Conservation (phyloP, 2,329 filamentous ascomycete genomes). For the Aspergillus bombycis region DNA sequence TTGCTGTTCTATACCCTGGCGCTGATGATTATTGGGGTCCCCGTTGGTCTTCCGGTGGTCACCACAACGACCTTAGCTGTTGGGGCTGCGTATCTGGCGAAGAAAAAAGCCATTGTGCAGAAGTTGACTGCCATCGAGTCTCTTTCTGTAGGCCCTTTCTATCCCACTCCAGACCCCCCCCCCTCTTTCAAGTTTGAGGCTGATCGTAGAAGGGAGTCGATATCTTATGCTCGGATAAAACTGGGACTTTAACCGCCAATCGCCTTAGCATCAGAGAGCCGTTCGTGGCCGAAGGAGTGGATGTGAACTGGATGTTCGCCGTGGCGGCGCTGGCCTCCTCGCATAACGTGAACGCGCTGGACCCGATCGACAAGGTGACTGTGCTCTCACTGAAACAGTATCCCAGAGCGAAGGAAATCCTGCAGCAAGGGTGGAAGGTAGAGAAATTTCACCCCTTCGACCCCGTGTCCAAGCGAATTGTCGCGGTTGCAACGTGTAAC, state of each 20-base stretch:
- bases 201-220: conserved; percentile 59
- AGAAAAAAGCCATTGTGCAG: conserved; percentile 78
- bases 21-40: conserved; percentile 77
- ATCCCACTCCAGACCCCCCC: too few relatives aligned
- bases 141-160: conserved; percentile 55
- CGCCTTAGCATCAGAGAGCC: conserved; percentile 77
- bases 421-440: conserved; percentile 73
- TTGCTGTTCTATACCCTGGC: conserved; percentile 70
- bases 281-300: conserved; percentile 74
- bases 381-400: conserved; percentile 74
- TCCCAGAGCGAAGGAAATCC: conserved; percentile 74
- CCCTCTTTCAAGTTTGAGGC: too few relatives aligned
- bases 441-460: conserved; percentile 73
- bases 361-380: conserved; percentile 79
- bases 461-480: conserved; percentile 79
- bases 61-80: conserved; percentile 78
- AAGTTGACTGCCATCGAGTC: conserved; percentile 80
- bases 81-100: conserved; percentile 74
- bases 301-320: conserved; percentile 84
- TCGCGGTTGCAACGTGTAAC: conserved; percentile 68
- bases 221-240: conserved; percentile 81
- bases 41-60: conserved; percentile 77
- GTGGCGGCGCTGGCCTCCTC: conserved; percentile 75
- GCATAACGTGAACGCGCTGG: conserved; percentile 76
- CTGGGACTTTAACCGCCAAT: conserved; percentile 65